A percentile compares a stretch with the other conserved stretches of the same genome.
These are phyloP conservation scores for Odontarrhena argentea DNA, from an alignment of 345 rosid species.

Conservation along the genomic window DNA sequence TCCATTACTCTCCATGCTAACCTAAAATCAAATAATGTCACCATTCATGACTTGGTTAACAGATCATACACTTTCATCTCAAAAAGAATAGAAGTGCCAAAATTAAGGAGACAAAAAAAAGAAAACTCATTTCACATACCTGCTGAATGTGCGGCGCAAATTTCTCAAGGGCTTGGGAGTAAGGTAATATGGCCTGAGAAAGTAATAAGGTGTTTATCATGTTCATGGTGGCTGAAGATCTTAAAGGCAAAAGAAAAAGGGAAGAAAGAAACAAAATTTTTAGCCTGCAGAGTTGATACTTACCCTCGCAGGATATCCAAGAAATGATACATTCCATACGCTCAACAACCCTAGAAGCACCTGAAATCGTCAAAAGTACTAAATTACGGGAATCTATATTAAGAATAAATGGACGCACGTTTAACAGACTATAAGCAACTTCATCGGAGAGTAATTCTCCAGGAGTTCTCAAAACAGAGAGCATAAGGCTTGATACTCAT, in stretches of 20 bases:
- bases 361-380: constrained; percentile 47
- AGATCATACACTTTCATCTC: neutral
- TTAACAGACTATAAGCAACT: constrained; percentile 4
- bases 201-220: constrained; percentile 28
- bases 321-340: constrained; percentile 89
- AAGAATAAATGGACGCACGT: neutral
- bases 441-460: constrained; percentile 12
- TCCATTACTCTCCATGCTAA: constrained; percentile 99
- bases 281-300: constrained; percentile 34
- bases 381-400: neutral
- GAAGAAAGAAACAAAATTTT: constrained; percentile 15
- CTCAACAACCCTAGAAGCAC: constrained; percentile 87
- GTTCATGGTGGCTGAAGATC: constrained; percentile 7
- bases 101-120: constrained; percentile 1
- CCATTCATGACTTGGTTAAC: neutral
- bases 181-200: constrained; percentile 89
- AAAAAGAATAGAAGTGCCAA: neutral
- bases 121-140: constrained; percentile 47
- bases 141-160: constrained; percentile 96
- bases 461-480: neutral
- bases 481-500: neutral
- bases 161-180: constrained; percentile 94
- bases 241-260: neutral
- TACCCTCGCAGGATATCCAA: constrained; percentile 94
- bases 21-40: constrained; percentile 46